Evolutionary conservation across 1,139 yeast species (phyloP).

Genomic region (Saccharomycopsis hybrid): DNA sequence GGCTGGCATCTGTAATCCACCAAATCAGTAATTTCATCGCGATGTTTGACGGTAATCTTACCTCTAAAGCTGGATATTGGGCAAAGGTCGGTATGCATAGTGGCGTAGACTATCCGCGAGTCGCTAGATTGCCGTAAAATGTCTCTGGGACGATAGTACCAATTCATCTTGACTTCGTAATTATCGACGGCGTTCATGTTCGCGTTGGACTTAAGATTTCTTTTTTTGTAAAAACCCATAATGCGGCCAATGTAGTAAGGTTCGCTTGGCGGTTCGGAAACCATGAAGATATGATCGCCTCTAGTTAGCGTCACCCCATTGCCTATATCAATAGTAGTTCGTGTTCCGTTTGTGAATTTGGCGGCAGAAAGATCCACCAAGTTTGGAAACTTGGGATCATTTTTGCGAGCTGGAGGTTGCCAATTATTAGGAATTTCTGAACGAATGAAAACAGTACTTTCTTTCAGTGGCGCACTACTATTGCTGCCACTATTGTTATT

Average conservation of each 20-base stretch:
- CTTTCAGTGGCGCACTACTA: neutral
- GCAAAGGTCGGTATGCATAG: conserved; percentile 82
- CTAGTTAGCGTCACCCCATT: conserved; percentile 30
- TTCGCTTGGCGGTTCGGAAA: conserved; percentile 92
- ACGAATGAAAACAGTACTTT: neutral
- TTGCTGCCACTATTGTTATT: too few relatives aligned
- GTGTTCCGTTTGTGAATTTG: conserved; percentile 1
- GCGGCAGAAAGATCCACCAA: conserved; percentile 7
- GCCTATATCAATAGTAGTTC: conserved; percentile 17
- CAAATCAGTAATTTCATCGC: conserved; percentile 53
- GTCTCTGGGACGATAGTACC: conserved; percentile 90
- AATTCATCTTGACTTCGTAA: conserved; percentile 66
- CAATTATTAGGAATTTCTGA: conserved; percentile 19
- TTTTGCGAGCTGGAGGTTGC: conserved; percentile 12
- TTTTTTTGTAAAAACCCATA: conserved; percentile 59
- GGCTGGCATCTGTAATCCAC: conserved; percentile 48
- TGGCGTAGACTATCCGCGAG: conserved; percentile 71
- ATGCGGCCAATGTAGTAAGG: conserved; percentile 87
- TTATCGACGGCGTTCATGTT: conserved; percentile 37
- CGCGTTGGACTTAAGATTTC: conserved; percentile 19
- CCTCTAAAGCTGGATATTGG: conserved; percentile 78
- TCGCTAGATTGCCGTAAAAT: conserved; percentile 63
- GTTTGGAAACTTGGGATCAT: conserved; percentile 10
- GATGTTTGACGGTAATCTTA: conserved; percentile 60
- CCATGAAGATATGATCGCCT: conserved; percentile 71